Evolutionary conservation across 2,329 filamentous ascomycete genomes (phyloP), one percentile per base, ranked within the genome.

Genomic region (Trichoderma breve): DNA sequence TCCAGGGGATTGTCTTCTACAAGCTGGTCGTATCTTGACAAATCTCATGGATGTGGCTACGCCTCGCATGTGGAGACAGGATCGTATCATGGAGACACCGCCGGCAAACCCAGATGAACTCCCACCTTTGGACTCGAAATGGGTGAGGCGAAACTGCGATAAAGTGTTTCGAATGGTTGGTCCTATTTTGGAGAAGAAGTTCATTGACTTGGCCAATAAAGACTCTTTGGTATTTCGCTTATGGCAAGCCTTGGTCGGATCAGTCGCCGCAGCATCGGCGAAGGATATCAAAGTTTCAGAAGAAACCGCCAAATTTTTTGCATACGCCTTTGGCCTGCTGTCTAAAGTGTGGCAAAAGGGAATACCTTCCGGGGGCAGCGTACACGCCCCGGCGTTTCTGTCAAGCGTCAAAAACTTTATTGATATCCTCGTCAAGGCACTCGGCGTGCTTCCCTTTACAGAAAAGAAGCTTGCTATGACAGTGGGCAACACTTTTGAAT

Each of bases 221-320:
- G 86, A 87, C 21, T 92, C 88, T 74, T 76, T 81, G 11, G 78
- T 83, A 0, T 84, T 81, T 63, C 83, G 82, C 8, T 84, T 93
- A 47, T 93, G 91, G 91, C 80, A 83, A 32, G 84, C 87, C 1
- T 83, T 94, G 14, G 84, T 93, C 57, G 82, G 84, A 4, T 88
- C 91, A 1, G 84, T 94, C 30, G 87, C 90, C 3, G 87, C 88
- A 63, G 92, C 92, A 51, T 91, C 91, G 28, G 87, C 86, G 55
- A 97, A 97, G 81, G 96, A 99, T 81, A 92, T 99, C 76, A 97
- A 95, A 76, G 91, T 95, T 7, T 94, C 94, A 0, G 88, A 88
- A 14, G 95, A 98, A 73, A 93, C 94, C 1, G 92, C 93, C 77
- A 88, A 90, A 73, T 95, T 95, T 72, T 87, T 97, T 73, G 91